phyloP scores from a whole-genome alignment of 345 rosid genomes.

The Ailanthus altissimus region DNA sequence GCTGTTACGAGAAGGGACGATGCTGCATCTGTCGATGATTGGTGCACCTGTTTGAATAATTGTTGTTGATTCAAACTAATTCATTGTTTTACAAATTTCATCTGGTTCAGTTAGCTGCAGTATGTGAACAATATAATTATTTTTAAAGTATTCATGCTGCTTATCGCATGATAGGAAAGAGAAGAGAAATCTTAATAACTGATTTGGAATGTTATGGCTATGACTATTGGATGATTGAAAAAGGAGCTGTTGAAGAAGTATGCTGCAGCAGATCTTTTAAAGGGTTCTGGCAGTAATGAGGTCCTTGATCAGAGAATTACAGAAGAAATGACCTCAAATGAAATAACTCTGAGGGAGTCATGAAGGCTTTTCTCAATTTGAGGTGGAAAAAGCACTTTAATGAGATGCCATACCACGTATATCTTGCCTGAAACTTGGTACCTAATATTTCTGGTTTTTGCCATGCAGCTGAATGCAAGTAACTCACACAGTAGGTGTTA shows the following conservation, averaged over 20 bases:
- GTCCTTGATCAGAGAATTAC: neutral
- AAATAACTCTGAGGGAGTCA: neutral
- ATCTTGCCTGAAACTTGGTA: neutral
- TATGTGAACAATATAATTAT: neutral
- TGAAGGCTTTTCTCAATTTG: neutral
- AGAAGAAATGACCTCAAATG: constrained; percentile 1
- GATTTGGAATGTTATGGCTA: neutral
- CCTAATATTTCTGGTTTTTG: neutral
- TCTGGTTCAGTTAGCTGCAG: constrained; percentile 3
- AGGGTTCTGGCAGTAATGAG: neutral
- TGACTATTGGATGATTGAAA: neutral
- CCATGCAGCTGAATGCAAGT: constrained; percentile 1
- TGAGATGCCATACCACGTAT: constrained; percentile 11
- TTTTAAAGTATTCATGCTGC: neutral
- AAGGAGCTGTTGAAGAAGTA: neutral
- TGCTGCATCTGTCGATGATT: constrained; percentile 95
- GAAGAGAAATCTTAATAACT: neutral
- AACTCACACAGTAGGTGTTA: neutral
- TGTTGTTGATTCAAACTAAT: neutral
- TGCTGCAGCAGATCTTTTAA: neutral
- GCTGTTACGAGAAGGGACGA: constrained; percentile 92
- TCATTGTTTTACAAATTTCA: neutral
- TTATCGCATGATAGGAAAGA: neutral
- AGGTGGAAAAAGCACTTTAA: neutral
- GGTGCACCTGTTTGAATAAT: constrained; percentile 69